These are phyloP conservation scores for Rhamnella rubrinervis DNA, from an alignment of 331 rosid genomes.

Conservation along the genomic window DNA sequence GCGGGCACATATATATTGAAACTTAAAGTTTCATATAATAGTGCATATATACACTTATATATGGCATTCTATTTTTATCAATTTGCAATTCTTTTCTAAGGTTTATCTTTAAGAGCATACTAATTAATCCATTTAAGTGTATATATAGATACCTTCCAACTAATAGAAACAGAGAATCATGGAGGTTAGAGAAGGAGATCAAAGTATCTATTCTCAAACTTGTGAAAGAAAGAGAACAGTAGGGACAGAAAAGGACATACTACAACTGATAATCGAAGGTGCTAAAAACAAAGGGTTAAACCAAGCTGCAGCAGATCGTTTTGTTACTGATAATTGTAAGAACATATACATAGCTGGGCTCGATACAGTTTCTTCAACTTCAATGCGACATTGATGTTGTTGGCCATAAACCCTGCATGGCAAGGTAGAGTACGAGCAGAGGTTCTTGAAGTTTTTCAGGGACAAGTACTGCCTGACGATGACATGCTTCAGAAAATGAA, in stretches of 20 bases:
- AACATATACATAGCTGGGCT: conserved; percentile 11
- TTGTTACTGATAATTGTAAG: conserved; percentile 8
- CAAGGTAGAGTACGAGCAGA: conserved; percentile 8
- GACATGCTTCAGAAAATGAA: conserved; percentile 11
- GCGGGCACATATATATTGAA: no score
- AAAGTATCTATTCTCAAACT: not conserved
- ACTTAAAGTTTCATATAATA: no score
- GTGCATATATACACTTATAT: no score
- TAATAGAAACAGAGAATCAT: conserved; percentile 9
- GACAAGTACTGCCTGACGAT: not conserved
- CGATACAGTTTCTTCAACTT: not conserved
- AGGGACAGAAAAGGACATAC: not conserved
- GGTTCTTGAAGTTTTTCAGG: conserved; percentile 1
- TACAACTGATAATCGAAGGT: conserved; percentile 10
- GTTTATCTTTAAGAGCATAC: no score
- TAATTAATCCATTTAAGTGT: not conserved
- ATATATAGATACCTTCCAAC: conserved; percentile 9
- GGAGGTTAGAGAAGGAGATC: conserved; percentile 11
- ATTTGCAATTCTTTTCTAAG: not conserved
- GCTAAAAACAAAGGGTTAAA: not conserved
- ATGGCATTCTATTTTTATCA: not conserved
- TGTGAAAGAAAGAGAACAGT: not conserved
- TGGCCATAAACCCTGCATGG: no score
- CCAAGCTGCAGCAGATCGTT: not conserved
- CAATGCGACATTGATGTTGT: conserved; percentile 12